Base-by-base conservation (phyloP, 371 early-diverging fungal genomes). In the Zancudomyces culisetae region DNA sequence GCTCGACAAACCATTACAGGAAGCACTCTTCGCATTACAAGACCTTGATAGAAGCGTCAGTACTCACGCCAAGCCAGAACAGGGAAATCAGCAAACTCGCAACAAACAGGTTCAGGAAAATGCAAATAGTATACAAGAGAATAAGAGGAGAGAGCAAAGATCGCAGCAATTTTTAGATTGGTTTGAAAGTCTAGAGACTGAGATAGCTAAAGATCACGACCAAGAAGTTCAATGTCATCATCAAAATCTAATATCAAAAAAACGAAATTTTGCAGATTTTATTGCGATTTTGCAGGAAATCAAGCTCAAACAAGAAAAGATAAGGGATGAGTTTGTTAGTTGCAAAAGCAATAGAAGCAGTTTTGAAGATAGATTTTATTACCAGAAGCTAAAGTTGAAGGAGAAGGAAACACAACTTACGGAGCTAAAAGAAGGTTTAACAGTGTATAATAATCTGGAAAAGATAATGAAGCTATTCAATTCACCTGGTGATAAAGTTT, bases 161-260 rank as follows among this genome's bases (percentile, higher is more conserved):
- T 91, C 85, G 0, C 85, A 88, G 28, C 81, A 90, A 61, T 92
- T 92, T 55, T 74, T 89, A 52, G 80, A 84, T 46, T 92, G 93
- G 93, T 89, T 79, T 64, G 73, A 83, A n/a, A 52, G 53, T 0
- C 73, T 83, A 27, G 89, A 90, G 62, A 62, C 72, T 23, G 78
- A 81, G 46, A 83, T 87, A 64, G 52, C 58, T 1, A 49, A 52
- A 71, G 89, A 85, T 51, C 74, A 75, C 43, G 87, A 81, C 51
- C 85, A 83, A 57, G 88, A 85, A 57, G 87, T 86, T 57, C 71
- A 79, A 4, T 87, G 55, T 6, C 86, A 59, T 60, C 83, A 81
- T 74, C 63, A 35, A 45, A 49, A 35, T 19, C 45, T 52, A 19
- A 51, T 43, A 22, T n/a, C 12, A 23, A 52, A 52, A 24, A 24